Base-by-base conservation (phyloP, 1,139 yeast genomes). In the Meyerozyma smithsonii region DNA sequence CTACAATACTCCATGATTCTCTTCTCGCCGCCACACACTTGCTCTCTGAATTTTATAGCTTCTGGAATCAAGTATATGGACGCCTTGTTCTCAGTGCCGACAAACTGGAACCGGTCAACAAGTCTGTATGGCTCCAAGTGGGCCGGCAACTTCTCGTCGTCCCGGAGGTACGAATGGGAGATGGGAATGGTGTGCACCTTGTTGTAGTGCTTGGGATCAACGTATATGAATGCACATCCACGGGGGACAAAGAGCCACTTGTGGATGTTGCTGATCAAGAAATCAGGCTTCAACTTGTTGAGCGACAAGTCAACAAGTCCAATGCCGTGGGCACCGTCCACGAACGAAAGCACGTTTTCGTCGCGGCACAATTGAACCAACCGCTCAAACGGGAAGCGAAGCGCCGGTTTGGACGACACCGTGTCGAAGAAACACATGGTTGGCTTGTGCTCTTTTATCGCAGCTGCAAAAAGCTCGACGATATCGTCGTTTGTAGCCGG, bases 1-100 rank as follows among this genome's bases (percentile, higher is more conserved):
- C 55, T 51, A 48, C 77, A 74, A 52, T 83, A 81, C 1, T 64
- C 51, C 41, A 64, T 55, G 39, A 83, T 80, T 5, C 56, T 56
- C 2, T 66, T 70, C 46, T 79, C 85, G 2, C 87, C 87, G 2
- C 90, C 89, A 49, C 86, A 79, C 5, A 63, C 59, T 7, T 66
- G 66, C 14, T 64, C 54, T 47, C 84, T 64, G 53, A 82, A 84
- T 46, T 68, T 58, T 18, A 72, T 47, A 0, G 86, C 87, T 3
- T 60, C 34, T 2, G 37, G 36, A 18, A 49, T 38, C 12, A 39
- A 24, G 6, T 42, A 36, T 5, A 43, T 15, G 3, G 46, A 40
- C 1, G 48, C 45, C 21, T 34, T 43, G 15, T 36, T 39, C 8
- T 39, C 38, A 25, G 47, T 39, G 5, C 49, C 47, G 5, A 19